Evolutionary conservation across 495 filamentous ascomycete genomes (phyloP).

Genomic region (Talaromyces proteolyticus): DNA sequence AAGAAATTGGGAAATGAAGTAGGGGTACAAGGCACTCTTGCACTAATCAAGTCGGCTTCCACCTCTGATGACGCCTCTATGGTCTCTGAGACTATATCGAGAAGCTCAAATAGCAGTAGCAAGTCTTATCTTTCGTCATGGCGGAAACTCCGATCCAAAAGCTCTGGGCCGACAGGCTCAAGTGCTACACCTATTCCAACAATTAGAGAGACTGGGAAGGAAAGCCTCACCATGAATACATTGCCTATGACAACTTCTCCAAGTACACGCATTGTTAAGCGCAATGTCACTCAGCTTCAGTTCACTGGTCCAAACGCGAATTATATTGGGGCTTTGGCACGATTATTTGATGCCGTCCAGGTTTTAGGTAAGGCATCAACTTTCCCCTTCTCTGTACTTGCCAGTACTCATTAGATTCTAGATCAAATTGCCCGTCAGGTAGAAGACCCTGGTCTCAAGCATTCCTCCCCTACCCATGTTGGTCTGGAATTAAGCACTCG

Average conservation of each 20-base stretch:
- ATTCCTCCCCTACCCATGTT: conserved; percentile 79
- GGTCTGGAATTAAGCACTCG: conserved; percentile 88
- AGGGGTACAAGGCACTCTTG: conserved; percentile 62
- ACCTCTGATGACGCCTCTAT: conserved; percentile 32
- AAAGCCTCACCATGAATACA: conserved; percentile 58
- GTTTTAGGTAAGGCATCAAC: conserved; percentile 66
- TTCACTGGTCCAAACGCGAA: conserved; percentile 80
- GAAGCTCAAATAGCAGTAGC: conserved; percentile 51
- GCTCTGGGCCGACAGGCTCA: conserved; percentile 42
- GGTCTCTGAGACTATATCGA: conserved; percentile 35
- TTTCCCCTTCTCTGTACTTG: not conserved
- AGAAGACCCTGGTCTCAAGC: conserved; percentile 84
- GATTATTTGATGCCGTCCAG: conserved; percentile 91
- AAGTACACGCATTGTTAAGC: conserved; percentile 53
- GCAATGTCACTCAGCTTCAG: conserved; percentile 60
- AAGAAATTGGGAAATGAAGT: conserved; percentile 91
- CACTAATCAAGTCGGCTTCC: conserved; percentile 56
- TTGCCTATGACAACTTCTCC: conserved; percentile 74
- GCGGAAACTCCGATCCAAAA: conserved; percentile 86
- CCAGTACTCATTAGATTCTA: conserved; percentile 29
- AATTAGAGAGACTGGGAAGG: conserved; percentile 47
- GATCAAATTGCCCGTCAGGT: conserved; percentile 96
- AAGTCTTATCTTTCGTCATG: conserved; percentile 69
- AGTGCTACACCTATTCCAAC: conserved; percentile 10
- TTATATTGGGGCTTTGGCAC: conserved; percentile 88